Base-by-base conservation (phyloP, 1,139 yeast genomes). In the Trichomonascaceae sp. region DNA sequence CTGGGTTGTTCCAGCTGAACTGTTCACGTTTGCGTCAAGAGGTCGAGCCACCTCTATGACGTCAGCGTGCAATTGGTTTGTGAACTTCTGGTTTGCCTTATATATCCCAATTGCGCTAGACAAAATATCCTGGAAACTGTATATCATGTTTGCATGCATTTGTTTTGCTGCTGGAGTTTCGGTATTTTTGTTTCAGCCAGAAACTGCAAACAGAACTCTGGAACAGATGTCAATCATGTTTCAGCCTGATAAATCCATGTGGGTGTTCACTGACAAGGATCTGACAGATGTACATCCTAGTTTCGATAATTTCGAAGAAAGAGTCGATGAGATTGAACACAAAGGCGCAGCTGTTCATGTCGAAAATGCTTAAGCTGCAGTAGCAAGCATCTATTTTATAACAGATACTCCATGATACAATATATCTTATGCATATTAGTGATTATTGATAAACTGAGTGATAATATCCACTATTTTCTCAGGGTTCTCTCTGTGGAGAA, bases 81-180 rank as follows among this genome's bases (percentile, higher is more conserved):
- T 85, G 74, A 89, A 89, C 66, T 87, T 87, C 76, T 80, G 77
- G 82, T 82, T 70, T 88, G 93, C 66, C 83, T 80, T 68, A 88
- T 85, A 55, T 55, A 70, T 68, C 70, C 87, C 62, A 71, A 76
- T 74, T 70, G 83, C 75, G 71, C 83, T 72, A 74, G 75, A 61
- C 64, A 70, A 60, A 78, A 83, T 86, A 70, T 80, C 68, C 60
- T 72, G 57, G 83, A 81, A 27, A 70, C 83, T 78, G 0, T 79
- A 79, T 65, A 76, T 85, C n/a, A 83, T 86, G 46, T 87, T 86
- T 74, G 87, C 85, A 49, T 77, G 81, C 57, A 84, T 84, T 52
- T 80, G 84, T 68, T 67, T 68, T 20, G 73, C 68, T 53, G 80
- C 81, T 82, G 74, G 76, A 53, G 53, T 80, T 55, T 85, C 80